These are phyloP conservation scores for Aphanocladium album DNA, from an alignment of 2,329 filamentous ascomycete species.

Conservation along the genomic window DNA sequence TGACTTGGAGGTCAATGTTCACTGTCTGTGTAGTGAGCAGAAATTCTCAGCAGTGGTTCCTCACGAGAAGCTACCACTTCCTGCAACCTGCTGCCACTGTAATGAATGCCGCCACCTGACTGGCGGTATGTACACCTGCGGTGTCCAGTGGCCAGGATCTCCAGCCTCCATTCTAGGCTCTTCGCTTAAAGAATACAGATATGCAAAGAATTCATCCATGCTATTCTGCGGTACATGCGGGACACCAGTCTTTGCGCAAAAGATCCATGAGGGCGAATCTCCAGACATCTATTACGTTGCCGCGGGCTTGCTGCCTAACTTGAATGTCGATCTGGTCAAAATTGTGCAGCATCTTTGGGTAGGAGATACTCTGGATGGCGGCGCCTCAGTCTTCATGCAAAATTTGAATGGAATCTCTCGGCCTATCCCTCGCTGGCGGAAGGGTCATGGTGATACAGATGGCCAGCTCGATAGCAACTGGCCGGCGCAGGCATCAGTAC, in stretches of 20 bases:
- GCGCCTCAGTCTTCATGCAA: conserved; percentile 42
- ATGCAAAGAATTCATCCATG: conserved; percentile 26
- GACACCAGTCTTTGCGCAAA: conserved; percentile 37
- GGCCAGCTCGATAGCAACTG: conserved; percentile 25
- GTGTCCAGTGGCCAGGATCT: conserved; percentile 33
- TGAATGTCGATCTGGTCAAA: conserved; percentile 24
- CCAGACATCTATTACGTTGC: conserved; percentile 25
- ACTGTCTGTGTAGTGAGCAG: conserved; percentile 41
- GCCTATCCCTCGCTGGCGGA: conserved; percentile 24
- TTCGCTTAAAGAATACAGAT: conserved; percentile 30
- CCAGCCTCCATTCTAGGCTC: conserved; percentile 21
- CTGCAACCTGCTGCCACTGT: conserved; percentile 41
- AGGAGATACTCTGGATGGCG: conserved; percentile 48
- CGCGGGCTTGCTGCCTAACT: conserved; percentile 34
- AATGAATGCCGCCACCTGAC: conserved; percentile 41
- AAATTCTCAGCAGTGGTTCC: conserved; percentile 32
- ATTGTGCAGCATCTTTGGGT: conserved; percentile 39
- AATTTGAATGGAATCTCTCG: conserved; percentile 27
- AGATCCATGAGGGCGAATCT: not conserved
- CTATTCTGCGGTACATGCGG: conserved; percentile 41
- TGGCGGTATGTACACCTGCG: conserved; percentile 37
- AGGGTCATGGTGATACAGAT: conserved; percentile 19
- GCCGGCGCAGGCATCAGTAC: conserved; percentile 19
- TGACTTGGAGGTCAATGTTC: conserved; percentile 11
- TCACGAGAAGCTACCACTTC: conserved; percentile 34